Evolutionary conservation across 306 rosid genomes (phyloP).

Genomic region (barrel medic (Medicago truncatula)): DNA sequence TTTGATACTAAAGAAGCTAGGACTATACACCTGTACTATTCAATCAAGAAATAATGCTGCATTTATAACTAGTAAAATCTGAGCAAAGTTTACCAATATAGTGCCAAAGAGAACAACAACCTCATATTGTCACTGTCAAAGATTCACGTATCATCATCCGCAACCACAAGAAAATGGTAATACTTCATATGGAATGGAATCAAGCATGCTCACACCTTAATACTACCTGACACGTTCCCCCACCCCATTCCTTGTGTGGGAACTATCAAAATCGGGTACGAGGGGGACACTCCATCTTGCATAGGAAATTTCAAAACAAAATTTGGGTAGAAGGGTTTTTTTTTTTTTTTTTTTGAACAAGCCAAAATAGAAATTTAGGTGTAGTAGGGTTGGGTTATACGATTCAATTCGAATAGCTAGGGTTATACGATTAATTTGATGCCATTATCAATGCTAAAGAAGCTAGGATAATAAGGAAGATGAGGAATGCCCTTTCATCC

Average conservation of each 20-base stretch:
- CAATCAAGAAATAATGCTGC: too few species aligned
- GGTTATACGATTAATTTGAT: too few species aligned
- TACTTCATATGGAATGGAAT: slow-evolving; percentile 22
- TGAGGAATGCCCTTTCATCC: too few species aligned
- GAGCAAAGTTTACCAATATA: not conserved
- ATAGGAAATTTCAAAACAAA: not conserved
- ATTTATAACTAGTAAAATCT: too few species aligned
- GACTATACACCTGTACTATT: too few species aligned
- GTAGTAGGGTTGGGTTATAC: not conserved
- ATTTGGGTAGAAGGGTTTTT: not conserved
- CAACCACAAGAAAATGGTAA: not conserved
- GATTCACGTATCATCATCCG: slow-evolving; percentile 18
- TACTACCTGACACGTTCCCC: slow-evolving; percentile 31
- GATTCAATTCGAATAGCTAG: too few species aligned
- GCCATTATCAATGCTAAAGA: too few species aligned
- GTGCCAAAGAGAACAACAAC: not conserved
- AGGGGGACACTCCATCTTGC: not conserved
- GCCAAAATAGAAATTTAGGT: too few species aligned
- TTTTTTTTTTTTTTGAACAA: too few species aligned
- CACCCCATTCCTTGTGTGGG: not conserved
- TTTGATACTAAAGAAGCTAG: too few species aligned
- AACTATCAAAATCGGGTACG: not conserved
- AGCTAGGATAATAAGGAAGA: too few species aligned
- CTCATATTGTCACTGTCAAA: slow-evolving; percentile 22
- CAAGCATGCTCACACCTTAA: slow-evolving; percentile 6